These are phyloP conservation scores for Hermanozyma aechmeae DNA, from an alignment of 805 yeast genomes.

Conservation along the genomic window DNA sequence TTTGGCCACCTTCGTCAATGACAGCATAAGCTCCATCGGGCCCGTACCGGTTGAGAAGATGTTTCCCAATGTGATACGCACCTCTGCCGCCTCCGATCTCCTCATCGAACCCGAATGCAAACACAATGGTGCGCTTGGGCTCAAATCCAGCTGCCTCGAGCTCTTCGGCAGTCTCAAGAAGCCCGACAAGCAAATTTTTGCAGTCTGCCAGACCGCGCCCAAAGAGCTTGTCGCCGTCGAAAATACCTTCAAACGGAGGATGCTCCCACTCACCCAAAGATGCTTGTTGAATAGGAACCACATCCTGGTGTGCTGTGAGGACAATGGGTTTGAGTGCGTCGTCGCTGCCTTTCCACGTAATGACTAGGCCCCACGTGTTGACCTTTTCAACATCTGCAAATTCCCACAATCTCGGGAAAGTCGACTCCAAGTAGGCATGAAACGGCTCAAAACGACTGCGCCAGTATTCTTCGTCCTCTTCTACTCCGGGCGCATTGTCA, in stretches of 20 bases:
- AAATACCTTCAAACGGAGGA: slow-evolving; percentile 9
- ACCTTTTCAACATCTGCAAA: slow-evolving; percentile 13
- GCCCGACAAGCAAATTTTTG: slow-evolving; percentile 57
- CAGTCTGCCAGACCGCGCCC: slow-evolving; percentile 79
- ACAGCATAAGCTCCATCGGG: slow-evolving; percentile 48
- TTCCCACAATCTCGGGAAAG: slow-evolving; percentile 37
- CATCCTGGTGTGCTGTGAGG: slow-evolving; percentile 8
- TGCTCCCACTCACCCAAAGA: slow-evolving; percentile 7
- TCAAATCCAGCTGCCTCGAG: slow-evolving; percentile 41
- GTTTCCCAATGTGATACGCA: slow-evolving; percentile 42
- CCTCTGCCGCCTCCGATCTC: slow-evolving; percentile 60
- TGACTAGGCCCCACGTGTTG: slow-evolving; percentile 1
- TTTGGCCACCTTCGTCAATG: slow-evolving; percentile 49
- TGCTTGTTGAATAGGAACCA: slow-evolving; percentile 10
- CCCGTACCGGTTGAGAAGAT: slow-evolving; percentile 49
- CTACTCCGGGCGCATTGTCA: slow-evolving; percentile 9
- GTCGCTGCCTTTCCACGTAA: slow-evolving; percentile 1
- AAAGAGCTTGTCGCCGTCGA: slow-evolving; percentile 36
- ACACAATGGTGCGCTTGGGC: slow-evolving; percentile 55
- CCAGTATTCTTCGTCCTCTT: slow-evolving; percentile 8
- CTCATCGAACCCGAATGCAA: slow-evolving; percentile 75
- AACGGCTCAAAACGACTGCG: slow-evolving; percentile 24
- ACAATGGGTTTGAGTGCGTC: background rate
- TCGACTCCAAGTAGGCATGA: slow-evolving; percentile 41
- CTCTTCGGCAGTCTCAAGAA: slow-evolving; percentile 57